Conservation (phyloP, 148 eudicot species). For the Silene latifolia region DNA sequence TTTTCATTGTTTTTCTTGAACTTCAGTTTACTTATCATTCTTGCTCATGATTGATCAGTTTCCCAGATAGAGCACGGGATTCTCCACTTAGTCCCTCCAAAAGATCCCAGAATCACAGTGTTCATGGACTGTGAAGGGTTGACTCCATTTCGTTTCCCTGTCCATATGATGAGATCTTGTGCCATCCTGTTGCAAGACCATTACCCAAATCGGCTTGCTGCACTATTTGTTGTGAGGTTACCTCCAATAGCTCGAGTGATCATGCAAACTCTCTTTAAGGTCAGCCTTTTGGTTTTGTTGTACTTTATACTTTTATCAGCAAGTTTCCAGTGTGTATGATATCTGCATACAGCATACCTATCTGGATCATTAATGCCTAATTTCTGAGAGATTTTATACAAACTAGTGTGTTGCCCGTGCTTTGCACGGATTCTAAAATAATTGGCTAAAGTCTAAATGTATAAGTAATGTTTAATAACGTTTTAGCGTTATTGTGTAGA, state of each 20-base stretch:
- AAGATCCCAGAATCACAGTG: slow-evolving; percentile 52
- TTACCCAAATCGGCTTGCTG: slow-evolving; percentile 68
- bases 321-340: background rate
- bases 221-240: slow-evolving; percentile 46
- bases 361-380: background rate
- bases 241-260: slow-evolving; percentile 52
- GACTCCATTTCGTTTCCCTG: slow-evolving; percentile 58
- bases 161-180: slow-evolving; percentile 66
- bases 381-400: background rate
- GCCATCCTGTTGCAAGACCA: slow-evolving; percentile 66
- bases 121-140: slow-evolving; percentile 72
- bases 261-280: slow-evolving; percentile 57
- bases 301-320: background rate
- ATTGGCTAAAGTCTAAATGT: too few species aligned
- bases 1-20: background rate
- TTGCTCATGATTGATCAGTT: slow-evolving; percentile 33
- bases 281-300: slow-evolving; percentile 17
- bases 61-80: slow-evolving; percentile 72
- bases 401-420: too few species aligned
- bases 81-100: slow-evolving; percentile 38
- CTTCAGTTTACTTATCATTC: slow-evolving; percentile 9
- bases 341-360: background rate
- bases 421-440: too few species aligned
- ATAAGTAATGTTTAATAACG: too few species aligned
- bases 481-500: too few species aligned